Evolutionary conservation across 306 rosid genomes (phyloP).

Genomic region (Vigna reflexopilosa): DNA sequence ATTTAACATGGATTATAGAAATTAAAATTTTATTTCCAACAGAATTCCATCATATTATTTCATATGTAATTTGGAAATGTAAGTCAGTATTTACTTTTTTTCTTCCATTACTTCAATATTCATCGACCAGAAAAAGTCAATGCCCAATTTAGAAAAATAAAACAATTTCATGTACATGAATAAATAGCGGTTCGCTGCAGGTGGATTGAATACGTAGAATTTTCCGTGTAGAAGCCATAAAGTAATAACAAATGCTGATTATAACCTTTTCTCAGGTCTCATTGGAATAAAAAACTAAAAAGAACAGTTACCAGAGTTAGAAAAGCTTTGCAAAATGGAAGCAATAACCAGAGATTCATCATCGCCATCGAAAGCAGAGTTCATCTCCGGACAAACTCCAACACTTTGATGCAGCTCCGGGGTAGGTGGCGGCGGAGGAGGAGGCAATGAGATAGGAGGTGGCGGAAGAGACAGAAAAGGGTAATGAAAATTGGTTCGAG

Average conservation of each 20-base stretch:
- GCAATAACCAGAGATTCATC: conserved; percentile 50
- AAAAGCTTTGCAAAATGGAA: conserved; percentile 48
- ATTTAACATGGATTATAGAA: no score
- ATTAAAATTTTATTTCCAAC: no score
- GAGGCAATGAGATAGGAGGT: conserved; percentile 5
- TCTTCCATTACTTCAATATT: no score
- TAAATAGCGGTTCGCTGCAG: neutral
- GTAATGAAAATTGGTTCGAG: conserved; percentile 45
- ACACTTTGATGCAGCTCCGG: conserved; percentile 25
- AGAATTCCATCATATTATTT: no score
- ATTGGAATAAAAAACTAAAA: conserved; percentile 1
- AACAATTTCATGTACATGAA: no score
- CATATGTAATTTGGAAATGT: no score
- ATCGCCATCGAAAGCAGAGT: conserved; percentile 31
- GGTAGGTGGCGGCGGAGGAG: conserved; percentile 6
- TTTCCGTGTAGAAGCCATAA: neutral
- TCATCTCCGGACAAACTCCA: neutral
- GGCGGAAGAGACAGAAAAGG: conserved; percentile 32
- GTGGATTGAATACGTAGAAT: neutral
- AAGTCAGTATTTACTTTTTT: no score
- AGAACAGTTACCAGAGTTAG: conserved; percentile 6
- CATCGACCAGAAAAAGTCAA: no score
- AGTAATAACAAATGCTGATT: neutral
- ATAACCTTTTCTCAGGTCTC: neutral
- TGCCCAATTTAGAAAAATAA: no score